These are phyloP conservation scores for Neurospora sp. DNA, from an alignment of 495 filamentous ascomycete genomes.

Conservation along the genomic window DNA sequence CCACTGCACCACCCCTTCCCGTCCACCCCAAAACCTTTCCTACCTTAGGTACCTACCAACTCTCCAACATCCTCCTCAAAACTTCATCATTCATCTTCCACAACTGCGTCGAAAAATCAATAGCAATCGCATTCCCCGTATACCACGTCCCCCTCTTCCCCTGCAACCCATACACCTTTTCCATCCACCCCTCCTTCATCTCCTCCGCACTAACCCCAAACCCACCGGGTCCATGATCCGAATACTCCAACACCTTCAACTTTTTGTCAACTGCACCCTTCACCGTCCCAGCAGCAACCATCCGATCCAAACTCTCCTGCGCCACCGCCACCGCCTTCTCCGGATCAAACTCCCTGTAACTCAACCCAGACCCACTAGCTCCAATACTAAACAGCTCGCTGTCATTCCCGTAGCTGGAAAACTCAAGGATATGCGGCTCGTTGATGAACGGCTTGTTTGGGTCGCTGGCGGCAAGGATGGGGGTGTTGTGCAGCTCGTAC, in stretches of 20 bases:
- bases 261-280: neutral
- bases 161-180: slow-evolving; percentile 29
- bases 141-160: slow-evolving; percentile 33
- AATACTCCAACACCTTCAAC: slow-evolving; percentile 23
- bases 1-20: too few relatives aligned
- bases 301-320: slow-evolving; percentile 1
- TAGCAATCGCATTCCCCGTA: slow-evolving; percentile 18
- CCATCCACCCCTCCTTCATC: slow-evolving; percentile 26
- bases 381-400: slow-evolving; percentile 2
- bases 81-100: slow-evolving; percentile 14
- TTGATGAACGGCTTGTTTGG: slow-evolving; percentile 3
- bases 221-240: slow-evolving; percentile 25
- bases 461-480: neutral
- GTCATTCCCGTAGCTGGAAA: neutral
- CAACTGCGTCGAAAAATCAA: slow-evolving; percentile 5
- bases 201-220: slow-evolving; percentile 22
- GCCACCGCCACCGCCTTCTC: neutral
- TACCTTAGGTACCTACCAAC: too few relatives aligned
- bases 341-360: slow-evolving; percentile 3
- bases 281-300: slow-evolving; percentile 6
- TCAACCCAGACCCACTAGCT: neutral
- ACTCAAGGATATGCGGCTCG: slow-evolving; percentile 2
- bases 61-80: neutral
- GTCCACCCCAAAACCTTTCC: neutral
- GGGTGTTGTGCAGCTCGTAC: slow-evolving; percentile 4